Evolutionary conservation across 2,329 filamentous ascomycete species (phyloP), one percentile per base, ranked within the genome.

Genomic region (Monilinia polystroma): DNA sequence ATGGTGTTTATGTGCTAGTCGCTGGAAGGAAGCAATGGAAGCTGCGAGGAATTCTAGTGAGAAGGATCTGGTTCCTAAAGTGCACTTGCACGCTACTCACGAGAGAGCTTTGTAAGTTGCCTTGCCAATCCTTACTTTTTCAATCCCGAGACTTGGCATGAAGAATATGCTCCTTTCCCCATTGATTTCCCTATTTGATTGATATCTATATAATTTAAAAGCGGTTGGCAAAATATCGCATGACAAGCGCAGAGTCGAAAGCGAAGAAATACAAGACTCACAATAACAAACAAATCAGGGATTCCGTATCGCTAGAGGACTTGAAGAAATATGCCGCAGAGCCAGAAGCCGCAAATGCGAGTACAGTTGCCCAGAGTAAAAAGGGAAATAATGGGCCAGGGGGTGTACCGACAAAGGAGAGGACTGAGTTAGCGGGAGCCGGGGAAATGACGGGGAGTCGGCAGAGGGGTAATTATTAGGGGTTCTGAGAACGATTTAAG

Each of bases 1-100:
- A 74, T 88, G 86, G 85, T 89, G 86, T 75, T 76, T 89, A 6
- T 88, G 86, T 72, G 85, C 85, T 3, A 78, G 76, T 14, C 77
- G 85, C 55, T 88, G 85, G 84, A 82, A 83, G 71, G 85, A 88
- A 74, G 86, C 85, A 1, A 54, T 75, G 12, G 70, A 71, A 5
- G 63, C 69, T 29, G 71, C 69, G 2, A 65, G 70, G 26, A 65
- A 35, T 14, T 59, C 57, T 2, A 45, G 45, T 3, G 58, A 47
- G 16, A 49, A 63, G 26, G 45, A 38, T 51, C 63, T 76, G 2
- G 75, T 76, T 4, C 75, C 75, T 0, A 75, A 73, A 53, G 77
- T 79, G 0, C 74, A 75, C 69, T 67, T 79, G 10, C 75, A 78
- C 67, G 77, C 77, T 3, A 78, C 77, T 8, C 72, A 78, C 63